Base-by-base conservation (phyloP, 257 asterid genomes). In the Solanum gandarillasii region DNA sequence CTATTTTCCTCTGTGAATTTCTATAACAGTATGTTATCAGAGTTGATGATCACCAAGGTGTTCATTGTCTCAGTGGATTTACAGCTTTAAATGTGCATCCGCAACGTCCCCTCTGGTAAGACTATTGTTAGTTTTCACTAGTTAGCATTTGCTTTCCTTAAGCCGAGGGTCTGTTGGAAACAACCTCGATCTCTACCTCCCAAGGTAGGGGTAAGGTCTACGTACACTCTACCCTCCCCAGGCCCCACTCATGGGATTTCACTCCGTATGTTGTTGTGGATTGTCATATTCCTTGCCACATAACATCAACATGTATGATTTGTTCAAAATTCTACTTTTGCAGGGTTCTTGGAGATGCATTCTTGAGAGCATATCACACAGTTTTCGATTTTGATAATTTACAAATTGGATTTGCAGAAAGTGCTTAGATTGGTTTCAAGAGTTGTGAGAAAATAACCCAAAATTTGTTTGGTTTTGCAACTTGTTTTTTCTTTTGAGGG, bases 331-430 rank as follows among this genome's bases (percentile, higher is more conserved):
- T 84, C 36, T 31, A 21, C 18, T 36, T 27, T n/a, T 85, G 84
- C 87, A 90, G 92, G 92, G 90, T 90, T 68, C 89, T 90, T 48
- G 92, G 92, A 39, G 87, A 89, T 72, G 68, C 84, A 41, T 90
- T 90, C 86, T 20, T 90, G 87, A 87, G 91, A 41, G 91, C 91
- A 16, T 90, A 90, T 58, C 92, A 90, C 89, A 87, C 92, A 4
- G 84, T 90, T 25, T 90, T 89, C 13, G 91, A 90, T 84, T 90
- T 89, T 70, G 92, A 90, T 13, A 89, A 87, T 83, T 43, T 29
- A n/a, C 87, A 58, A 89, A 68, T 90, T 7, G 92, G 92, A 34
- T 88, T 90, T 85, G 92, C 92, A n/a, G 86, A 90, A 78, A 85
- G 88, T 75, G 87, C 83, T 14, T 89, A 87, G 41, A 67, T 12